A percentile compares a stretch with the other conserved stretches of the same genome.
Conservation (phyloP, 2,329 filamentous ascomycete genomes). For the Colletotrichum tanaceti region DNA sequence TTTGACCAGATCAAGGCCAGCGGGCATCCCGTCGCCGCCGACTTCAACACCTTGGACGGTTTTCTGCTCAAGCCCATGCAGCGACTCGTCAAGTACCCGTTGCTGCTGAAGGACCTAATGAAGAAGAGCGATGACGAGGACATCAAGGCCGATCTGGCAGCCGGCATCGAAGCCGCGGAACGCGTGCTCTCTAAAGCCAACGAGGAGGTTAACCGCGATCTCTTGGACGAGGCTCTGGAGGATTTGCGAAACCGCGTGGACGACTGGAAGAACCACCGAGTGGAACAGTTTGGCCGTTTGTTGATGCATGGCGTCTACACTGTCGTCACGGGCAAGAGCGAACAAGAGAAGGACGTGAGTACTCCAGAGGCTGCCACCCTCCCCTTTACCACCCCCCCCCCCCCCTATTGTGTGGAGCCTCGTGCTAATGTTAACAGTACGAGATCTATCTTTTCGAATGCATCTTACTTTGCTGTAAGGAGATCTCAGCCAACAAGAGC, state of each 20-base stretch:
- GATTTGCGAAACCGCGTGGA: constrained; percentile 87
- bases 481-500: constrained; percentile 84
- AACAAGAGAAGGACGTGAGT: constrained; percentile 89
- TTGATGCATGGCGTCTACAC: constrained; percentile 91
- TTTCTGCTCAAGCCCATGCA: constrained; percentile 98
- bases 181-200: constrained; percentile 87
- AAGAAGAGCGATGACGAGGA: constrained; percentile 85
- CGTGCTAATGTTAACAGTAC: constrained; percentile 69
- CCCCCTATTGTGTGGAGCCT: background rate
- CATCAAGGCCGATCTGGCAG: constrained; percentile 76
- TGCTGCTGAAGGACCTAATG: constrained; percentile 88
- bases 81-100: constrained; percentile 91
- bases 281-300: constrained; percentile 91
- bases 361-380: background rate
- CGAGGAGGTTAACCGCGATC: constrained; percentile 88
- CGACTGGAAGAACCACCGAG: constrained; percentile 94
- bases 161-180: constrained; percentile 84
- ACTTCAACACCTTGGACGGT: constrained; percentile 87
- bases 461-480: constrained; percentile 97
- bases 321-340: constrained; percentile 88
- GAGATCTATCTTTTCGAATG: constrained; percentile 97
- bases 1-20: constrained; percentile 88
- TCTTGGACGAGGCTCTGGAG: constrained; percentile 83
- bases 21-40: constrained; percentile 82
- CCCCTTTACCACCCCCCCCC: too few species aligned